phyloP scores from a whole-genome alignment of 441 rosid species.

The Pelargonium cotyledonis region DNA sequence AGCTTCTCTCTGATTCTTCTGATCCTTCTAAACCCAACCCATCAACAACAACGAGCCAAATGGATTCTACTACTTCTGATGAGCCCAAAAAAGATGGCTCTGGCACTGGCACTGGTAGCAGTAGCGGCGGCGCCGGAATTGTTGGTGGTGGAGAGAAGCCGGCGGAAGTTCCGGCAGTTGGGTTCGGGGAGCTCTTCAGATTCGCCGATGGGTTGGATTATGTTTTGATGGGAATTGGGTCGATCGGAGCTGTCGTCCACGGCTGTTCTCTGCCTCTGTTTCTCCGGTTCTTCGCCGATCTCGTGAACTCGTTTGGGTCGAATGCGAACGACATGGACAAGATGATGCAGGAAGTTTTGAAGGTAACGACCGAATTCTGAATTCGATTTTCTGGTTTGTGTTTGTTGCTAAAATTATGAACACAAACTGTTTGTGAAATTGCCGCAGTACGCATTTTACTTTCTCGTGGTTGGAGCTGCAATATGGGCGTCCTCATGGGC shows the following conservation, averaged over 20 bases:
- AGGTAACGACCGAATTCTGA: no score
- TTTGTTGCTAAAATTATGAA: neutral
- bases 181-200: conserved; percentile 82
- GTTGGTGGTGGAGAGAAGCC: conserved; percentile 40
- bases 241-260: conserved; percentile 87
- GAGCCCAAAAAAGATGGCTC: conserved; percentile 16
- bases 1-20: conserved; percentile 55
- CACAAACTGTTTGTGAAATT: conserved; percentile 12
- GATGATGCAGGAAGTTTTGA: conserved; percentile 96
- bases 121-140: no score
- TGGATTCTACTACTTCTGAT: conserved; percentile 9
- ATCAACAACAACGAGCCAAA: conserved; percentile 8
- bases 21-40: conserved; percentile 30
- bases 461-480: conserved; percentile 96
- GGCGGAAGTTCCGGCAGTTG: conserved; percentile 47
- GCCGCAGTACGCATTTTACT: conserved; percentile 89
- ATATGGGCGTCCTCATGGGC: conserved; percentile 95
- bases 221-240: conserved; percentile 91
- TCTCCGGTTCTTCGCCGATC: conserved; percentile 96
- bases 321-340: conserved; percentile 80
- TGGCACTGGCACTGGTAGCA: conserved; percentile 21
- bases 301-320: conserved; percentile 96
- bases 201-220: conserved; percentile 94
- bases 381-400: no score
- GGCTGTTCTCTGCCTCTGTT: conserved; percentile 93